Evolutionary conservation across 345 rosid genomes (phyloP), one percentile per base, ranked within the genome.

Genomic region (Durio zibethinus): DNA sequence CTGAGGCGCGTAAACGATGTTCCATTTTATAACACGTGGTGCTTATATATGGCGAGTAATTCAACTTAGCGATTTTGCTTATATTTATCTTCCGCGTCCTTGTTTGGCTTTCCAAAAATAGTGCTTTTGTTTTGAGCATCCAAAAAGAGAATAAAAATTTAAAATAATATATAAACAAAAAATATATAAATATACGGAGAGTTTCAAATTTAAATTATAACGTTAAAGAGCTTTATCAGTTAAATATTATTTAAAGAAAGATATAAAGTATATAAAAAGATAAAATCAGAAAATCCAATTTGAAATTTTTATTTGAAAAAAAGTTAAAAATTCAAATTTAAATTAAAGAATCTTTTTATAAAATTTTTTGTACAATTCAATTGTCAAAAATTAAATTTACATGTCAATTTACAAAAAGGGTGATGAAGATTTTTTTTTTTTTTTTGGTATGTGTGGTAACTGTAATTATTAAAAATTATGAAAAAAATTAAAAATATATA

Each of bases 201-300:
- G 7, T 70, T 70, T 70, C 74, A 70, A 47, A 70, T 70, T 70
- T 70, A 29, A 70, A 70, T 4, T 8, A 25, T 25, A 25, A 68
- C 8, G 21, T 27, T 53, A 53, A 53, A 53, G 59, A 56, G 14
- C 15, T 4, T 16, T 16, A 4, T 50, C 23, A 9, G 21, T 66
- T 40, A 66, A 40, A 7, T 40, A 66, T 21, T 23, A 67, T 67
- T 62, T 65, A 10, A 36, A 64, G 20, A 67, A 21, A 42, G 25
- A 67, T 67, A 43, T 15, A 68, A 21, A 68, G 56, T 27, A 25
- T 45, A 7, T 7, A 68, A 68, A 68, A 65, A 67, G 27, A 43
- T 64, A 64, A 10, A n/a, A n/a, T 2, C 35, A 36, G 0, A 69
- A 27, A 14, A 23, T 25, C 1, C 47, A 12, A 18, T 14, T 69